phyloP scores from a whole-genome alignment of 106 monocot genomes.

The Platanthera guangdongensis region DNA sequence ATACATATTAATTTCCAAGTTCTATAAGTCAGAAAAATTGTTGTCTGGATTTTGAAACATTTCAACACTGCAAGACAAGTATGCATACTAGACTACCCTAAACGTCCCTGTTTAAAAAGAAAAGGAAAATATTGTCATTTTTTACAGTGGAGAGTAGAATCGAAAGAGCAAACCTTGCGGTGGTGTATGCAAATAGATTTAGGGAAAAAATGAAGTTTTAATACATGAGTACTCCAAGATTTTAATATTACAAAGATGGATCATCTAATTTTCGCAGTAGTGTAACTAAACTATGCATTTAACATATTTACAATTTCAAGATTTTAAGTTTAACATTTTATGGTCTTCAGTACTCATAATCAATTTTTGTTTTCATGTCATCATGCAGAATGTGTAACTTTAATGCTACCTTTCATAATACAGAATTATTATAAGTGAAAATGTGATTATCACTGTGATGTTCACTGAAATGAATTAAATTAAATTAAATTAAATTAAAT shows the following conservation, averaged over 20 bases:
- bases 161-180: too few relatives aligned
- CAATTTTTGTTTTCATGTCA: background rate
- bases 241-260: background rate
- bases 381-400: background rate
- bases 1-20: too few relatives aligned
- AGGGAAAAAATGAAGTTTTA: too few relatives aligned
- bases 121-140: too few relatives aligned
- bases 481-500: background rate
- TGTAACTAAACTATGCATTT: background rate
- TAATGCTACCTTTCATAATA: background rate
- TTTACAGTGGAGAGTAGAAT: too few relatives aligned
- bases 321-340: background rate
- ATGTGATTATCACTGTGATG: background rate
- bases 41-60: too few relatives aligned
- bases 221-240: too few relatives aligned
- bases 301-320: background rate
- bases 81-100: too few relatives aligned
- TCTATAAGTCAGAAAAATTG: too few relatives aligned
- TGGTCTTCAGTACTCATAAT: background rate
- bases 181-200: too few relatives aligned
- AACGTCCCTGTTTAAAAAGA: too few relatives aligned
- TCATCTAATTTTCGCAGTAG: background rate
- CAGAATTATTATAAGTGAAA: background rate
- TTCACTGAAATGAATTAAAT: background rate
- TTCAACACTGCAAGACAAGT: too few relatives aligned